A percentile compares a stretch with the other conserved stretches of the same genome.
These are phyloP conservation scores for Aspergillus japonicus DNA, from an alignment of 2,329 filamentous ascomycete species.

Conservation along the genomic window DNA sequence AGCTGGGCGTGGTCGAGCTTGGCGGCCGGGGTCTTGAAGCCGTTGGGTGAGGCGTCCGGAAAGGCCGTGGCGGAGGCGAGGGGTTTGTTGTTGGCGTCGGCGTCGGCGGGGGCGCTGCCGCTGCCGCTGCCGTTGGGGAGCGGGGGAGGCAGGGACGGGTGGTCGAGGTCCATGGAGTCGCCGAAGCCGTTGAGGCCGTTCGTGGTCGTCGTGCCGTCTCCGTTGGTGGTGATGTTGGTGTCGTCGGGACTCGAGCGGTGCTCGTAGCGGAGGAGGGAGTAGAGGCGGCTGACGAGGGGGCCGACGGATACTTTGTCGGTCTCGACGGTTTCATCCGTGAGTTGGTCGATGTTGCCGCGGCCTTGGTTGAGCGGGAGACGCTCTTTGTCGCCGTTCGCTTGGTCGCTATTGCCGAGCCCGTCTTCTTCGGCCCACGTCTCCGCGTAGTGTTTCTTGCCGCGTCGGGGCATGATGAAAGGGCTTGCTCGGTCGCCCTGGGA, in stretches of 20 bases:
- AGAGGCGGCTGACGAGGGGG: slow-evolving; percentile 76
- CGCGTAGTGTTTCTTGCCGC: slow-evolving; percentile 80
- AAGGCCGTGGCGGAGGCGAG: slow-evolving; percentile 74
- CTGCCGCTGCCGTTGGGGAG: background rate
- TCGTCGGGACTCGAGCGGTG: slow-evolving; percentile 53
- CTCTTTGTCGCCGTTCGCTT: slow-evolving; percentile 60
- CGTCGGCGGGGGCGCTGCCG: slow-evolving; percentile 23
- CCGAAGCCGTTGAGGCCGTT: slow-evolving; percentile 48
- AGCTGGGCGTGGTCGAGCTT: slow-evolving; percentile 83
- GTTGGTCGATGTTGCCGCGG: slow-evolving; percentile 78
- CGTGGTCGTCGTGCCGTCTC: slow-evolving; percentile 42
- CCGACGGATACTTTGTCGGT: slow-evolving; percentile 87
- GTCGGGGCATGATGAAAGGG: slow-evolving; percentile 82
- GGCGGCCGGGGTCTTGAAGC: slow-evolving; percentile 75
- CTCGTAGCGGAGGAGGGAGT: slow-evolving; percentile 79
- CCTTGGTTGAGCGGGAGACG: slow-evolving; percentile 76
- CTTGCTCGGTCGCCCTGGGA: slow-evolving; percentile 69
- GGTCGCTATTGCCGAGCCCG: slow-evolving; percentile 71
- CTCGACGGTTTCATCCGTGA: slow-evolving; percentile 82
- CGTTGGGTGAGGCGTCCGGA: slow-evolving; percentile 70
- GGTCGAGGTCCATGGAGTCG: slow-evolving; percentile 51
- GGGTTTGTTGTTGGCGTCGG: slow-evolving; percentile 30
- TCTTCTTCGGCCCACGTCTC: slow-evolving; percentile 96
- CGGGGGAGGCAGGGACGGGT: slow-evolving; percentile 27
- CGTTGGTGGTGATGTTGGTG: slow-evolving; percentile 56